phyloP scores from a whole-genome alignment of 177 flowering plant genomes.

The Vitis hybrid region DNA sequence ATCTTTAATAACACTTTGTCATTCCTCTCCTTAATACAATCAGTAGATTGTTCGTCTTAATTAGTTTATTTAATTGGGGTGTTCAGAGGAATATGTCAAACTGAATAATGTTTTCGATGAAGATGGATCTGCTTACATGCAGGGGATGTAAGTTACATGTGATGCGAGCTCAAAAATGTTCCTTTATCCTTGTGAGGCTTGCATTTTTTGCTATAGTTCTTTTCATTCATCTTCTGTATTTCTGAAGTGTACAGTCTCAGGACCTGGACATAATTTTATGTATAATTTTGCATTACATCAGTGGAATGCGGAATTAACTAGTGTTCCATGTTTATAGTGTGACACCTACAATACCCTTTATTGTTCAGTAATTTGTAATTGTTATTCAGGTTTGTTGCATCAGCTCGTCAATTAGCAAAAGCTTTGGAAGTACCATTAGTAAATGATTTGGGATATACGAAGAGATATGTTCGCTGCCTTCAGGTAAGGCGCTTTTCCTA shows the following conservation, averaged over 20 bases:
- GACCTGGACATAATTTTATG: not conserved
- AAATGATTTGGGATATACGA: slow-evolving; percentile 94
- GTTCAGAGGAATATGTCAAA: not conserved
- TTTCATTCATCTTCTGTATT: not conserved
- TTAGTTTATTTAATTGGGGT: not conserved
- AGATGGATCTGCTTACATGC: not conserved
- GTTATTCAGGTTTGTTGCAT: slow-evolving; percentile 60
- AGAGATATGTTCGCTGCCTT: slow-evolving; percentile 97
- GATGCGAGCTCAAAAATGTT: not conserved
- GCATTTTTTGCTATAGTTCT: not conserved
- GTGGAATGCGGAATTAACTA: not conserved
- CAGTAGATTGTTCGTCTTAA: not conserved
- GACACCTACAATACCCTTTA: not conserved
- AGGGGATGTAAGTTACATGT: not conserved
- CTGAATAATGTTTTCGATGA: not conserved
- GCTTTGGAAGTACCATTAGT: slow-evolving; percentile 96
- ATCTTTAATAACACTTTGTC: too few relatives aligned
- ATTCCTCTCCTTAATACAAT: too few relatives aligned
- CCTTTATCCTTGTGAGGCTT: not conserved
- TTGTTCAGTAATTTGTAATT: slow-evolving; percentile 6
- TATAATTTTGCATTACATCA: not conserved
- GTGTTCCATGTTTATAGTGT: not conserved
- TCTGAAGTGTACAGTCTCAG: not conserved
- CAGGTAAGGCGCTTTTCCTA: slow-evolving; percentile 53
- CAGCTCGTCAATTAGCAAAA: slow-evolving; percentile 77